Evolutionary conservation across 164 flowering plant genomes (phyloP).

Genomic region (Protea cynaroides): DNA sequence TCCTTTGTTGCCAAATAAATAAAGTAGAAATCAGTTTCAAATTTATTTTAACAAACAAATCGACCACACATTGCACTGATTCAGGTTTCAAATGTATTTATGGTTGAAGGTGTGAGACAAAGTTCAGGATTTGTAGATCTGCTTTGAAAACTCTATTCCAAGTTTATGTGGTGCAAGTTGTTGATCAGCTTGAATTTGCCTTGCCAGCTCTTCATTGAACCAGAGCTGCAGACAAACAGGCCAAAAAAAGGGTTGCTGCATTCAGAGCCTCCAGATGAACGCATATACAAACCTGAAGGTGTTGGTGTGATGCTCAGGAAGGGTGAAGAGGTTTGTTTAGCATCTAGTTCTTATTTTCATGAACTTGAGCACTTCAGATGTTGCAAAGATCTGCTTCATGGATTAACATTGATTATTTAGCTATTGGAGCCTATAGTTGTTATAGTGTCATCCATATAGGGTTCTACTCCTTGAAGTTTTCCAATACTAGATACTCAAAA

Average conservation of each 20-base stretch:
- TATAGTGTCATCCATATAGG: background rate
- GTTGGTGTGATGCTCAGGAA: conserved; percentile 61
- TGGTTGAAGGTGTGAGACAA: background rate
- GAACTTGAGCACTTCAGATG: background rate
- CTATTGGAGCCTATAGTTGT: too few relatives aligned
- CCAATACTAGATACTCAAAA: too few relatives aligned
- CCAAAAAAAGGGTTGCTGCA: conserved; percentile 51
- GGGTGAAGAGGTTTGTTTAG: conserved; percentile 73
- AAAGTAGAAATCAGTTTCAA: too few relatives aligned
- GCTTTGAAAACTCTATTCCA: background rate
- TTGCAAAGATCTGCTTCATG: too few relatives aligned
- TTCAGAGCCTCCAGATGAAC: conserved; percentile 66
- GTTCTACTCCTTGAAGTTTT: background rate
- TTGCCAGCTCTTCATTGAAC: conserved; percentile 82
- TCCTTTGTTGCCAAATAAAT: too few relatives aligned
- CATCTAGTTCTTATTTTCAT: background rate
- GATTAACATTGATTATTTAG: too few relatives aligned
- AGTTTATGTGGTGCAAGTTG: background rate
- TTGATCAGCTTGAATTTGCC: conserved; percentile 3
- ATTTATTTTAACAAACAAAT: too few relatives aligned
- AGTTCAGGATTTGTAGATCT: background rate
- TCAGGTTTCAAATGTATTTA: too few relatives aligned
- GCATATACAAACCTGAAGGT: conserved; percentile 66
- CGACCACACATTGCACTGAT: too few relatives aligned
- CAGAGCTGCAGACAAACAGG: conserved; percentile 68